Percentiles rank a stretch among this genome's conserved stretches.
phyloP scores from a whole-genome alignment of 768 basidiomycete genomes.

The Phylloporus sp. region DNA sequence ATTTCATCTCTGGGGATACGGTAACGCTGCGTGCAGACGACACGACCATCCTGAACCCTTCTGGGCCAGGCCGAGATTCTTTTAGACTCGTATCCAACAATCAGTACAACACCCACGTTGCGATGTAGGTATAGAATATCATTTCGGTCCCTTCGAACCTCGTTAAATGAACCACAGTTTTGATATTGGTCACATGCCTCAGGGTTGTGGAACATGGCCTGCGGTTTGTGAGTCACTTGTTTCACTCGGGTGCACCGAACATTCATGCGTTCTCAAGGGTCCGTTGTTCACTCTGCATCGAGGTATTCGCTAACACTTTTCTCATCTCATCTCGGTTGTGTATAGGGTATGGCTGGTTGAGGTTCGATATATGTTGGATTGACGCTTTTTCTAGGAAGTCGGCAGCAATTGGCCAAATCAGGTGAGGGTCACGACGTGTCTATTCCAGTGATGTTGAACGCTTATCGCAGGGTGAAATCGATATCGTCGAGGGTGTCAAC shows the following conservation, averaged over 20 bases:
- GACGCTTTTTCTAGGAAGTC: constrained; percentile 20
- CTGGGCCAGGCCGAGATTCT: constrained; percentile 34
- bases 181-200: constrained; percentile 37
- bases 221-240: constrained; percentile 28
- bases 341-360: constrained; percentile 21
- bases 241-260: not conserved
- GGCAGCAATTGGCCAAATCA: constrained; percentile 25
- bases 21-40: constrained; percentile 33
- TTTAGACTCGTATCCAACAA: constrained; percentile 33
- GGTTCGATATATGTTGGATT: not conserved
- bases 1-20: constrained; percentile 45
- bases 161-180: constrained; percentile 17
- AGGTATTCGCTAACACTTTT: not conserved
- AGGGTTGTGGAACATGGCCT: constrained; percentile 39
- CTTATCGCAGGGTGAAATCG: constrained; percentile 25
- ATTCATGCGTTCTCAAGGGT: constrained; percentile 20
- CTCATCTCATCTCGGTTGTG: not conserved
- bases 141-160: not conserved
- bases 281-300: constrained; percentile 2
- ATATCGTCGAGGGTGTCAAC: constrained; percentile 35
- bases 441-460: not conserved
- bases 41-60: constrained; percentile 27
- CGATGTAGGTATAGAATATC: constrained; percentile 19
- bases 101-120: constrained; percentile 33
- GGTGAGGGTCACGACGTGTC: constrained; percentile 2